Conservation (phyloP, 352 stramenopile genomes). For the Phytophthora pseudosyringae region DNA sequence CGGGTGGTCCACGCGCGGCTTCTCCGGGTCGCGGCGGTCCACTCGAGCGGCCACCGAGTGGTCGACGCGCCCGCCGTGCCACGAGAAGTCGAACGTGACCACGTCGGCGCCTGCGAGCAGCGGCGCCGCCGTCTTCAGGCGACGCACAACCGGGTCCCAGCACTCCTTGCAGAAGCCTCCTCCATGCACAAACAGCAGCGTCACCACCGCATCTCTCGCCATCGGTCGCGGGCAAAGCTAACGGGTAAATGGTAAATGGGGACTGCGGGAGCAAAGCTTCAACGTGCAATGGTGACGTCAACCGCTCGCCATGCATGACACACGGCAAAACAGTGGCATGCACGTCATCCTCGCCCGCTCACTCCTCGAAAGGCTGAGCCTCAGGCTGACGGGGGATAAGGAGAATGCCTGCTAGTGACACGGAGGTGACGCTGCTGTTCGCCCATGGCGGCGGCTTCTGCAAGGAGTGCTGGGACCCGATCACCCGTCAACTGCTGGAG, state of each 20-base stretch:
- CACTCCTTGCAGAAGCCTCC: constrained; percentile 47
- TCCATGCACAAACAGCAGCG: constrained; percentile 53
- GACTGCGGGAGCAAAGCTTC: constrained; percentile 8
- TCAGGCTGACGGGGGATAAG: no score
- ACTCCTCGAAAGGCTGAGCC: no score
- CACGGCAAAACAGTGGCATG: constrained; percentile 22
- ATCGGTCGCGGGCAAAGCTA: constrained; percentile 3
- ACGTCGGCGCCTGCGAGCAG: constrained; percentile 38
- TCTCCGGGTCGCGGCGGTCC: constrained; percentile 33
- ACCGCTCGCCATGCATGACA: constrained; percentile 19
- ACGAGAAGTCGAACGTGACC: constrained; percentile 46
- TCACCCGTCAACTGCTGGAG: constrained; percentile 38
- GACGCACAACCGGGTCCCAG: constrained; percentile 54
- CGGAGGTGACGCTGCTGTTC: constrained; percentile 53
- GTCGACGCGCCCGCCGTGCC: constrained; percentile 47
- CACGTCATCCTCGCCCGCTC: no score
- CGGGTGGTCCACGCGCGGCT: constrained; percentile 48
- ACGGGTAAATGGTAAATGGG: constrained; percentile 12
- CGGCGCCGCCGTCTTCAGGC: constrained; percentile 34
- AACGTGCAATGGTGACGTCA: constrained; percentile 36
- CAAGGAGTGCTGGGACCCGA: constrained; percentile 58
- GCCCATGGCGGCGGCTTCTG: constrained; percentile 52
- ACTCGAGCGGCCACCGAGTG: constrained; percentile 31
- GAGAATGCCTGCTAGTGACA: constrained; percentile 16
- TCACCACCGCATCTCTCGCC: constrained; percentile 18